Conservation (phyloP, 2,329 filamentous ascomycete genomes). For the Endocalyx cinctus region DNA sequence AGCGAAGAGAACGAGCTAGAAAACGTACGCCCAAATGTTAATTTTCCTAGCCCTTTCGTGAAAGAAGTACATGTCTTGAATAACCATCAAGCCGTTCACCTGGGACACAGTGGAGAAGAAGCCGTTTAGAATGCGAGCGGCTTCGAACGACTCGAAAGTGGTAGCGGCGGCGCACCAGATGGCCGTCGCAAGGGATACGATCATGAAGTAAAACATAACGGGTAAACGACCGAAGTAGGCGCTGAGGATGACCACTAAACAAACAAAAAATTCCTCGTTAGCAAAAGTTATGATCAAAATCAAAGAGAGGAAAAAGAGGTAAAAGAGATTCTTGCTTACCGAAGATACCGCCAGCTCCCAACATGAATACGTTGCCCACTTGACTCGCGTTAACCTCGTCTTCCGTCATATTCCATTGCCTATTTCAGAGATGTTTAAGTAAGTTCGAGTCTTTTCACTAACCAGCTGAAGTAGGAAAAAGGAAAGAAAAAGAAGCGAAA, state of each 20-base stretch:
- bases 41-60: slow-evolving; percentile 50
- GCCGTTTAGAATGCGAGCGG: slow-evolving; percentile 42
- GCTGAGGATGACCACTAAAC: slow-evolving; percentile 32
- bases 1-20: slow-evolving; percentile 3
- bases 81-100: slow-evolving; percentile 44
- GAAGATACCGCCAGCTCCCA: slow-evolving; percentile 37
- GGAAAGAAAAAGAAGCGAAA: too few species aligned
- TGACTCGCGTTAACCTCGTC: slow-evolving; percentile 47
- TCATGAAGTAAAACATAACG: slow-evolving; percentile 37
- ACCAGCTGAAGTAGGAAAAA: too few species aligned
- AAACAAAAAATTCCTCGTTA: slow-evolving; percentile 4
- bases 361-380: slow-evolving; percentile 48
- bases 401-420: slow-evolving; percentile 43
- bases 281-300: slow-evolving; percentile 1
- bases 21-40: slow-evolving; percentile 39
- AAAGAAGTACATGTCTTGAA: slow-evolving; percentile 58
- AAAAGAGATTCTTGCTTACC: slow-evolving; percentile 21
- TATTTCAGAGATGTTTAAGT: too few species aligned
- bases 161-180: slow-evolving; percentile 41
- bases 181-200: slow-evolving; percentile 32
- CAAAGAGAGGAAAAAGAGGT: not conserved
- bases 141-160: slow-evolving; percentile 42
- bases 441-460: too few species aligned
- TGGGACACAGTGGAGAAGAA: slow-evolving; percentile 43
- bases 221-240: slow-evolving; percentile 41